Percentiles rank a stretch among this genome's conserved stretches.
Evolutionary conservation across 331 rosid species (phyloP).

Genomic region (Ulmus americana): DNA sequence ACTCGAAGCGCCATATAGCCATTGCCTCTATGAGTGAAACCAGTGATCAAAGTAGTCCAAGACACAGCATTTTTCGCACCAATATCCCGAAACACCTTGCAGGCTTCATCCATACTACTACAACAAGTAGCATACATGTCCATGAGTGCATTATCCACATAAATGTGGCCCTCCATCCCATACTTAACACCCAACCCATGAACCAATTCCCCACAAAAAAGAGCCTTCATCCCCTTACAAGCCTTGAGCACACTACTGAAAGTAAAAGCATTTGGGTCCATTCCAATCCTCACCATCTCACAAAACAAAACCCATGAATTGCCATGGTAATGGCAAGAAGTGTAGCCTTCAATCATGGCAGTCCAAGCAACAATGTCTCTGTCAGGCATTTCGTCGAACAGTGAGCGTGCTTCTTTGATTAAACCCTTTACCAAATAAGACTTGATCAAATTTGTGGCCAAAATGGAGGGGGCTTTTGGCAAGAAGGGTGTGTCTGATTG

Average conservation of each 20-base stretch:
- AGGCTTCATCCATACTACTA: slow-evolving; percentile 46
- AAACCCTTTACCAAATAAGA: slow-evolving; percentile 36
- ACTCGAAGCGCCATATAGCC: slow-evolving; percentile 49
- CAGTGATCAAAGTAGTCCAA: slow-evolving; percentile 78
- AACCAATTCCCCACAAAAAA: slow-evolving; percentile 41
- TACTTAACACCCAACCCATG: slow-evolving; percentile 53
- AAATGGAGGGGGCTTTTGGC: slow-evolving; percentile 29
- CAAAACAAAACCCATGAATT: slow-evolving; percentile 48
- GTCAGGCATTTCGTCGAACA: slow-evolving; percentile 73
- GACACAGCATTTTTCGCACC: slow-evolving; percentile 46
- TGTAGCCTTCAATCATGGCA: slow-evolving; percentile 59
- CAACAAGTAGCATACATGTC: slow-evolving; percentile 66
- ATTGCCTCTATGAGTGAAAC: slow-evolving; percentile 65
- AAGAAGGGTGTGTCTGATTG: slow-evolving; percentile 29
- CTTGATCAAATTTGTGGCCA: slow-evolving; percentile 50
- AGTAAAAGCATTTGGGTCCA: slow-evolving; percentile 54
- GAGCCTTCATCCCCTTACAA: slow-evolving; percentile 54
- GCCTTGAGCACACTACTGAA: slow-evolving; percentile 62
- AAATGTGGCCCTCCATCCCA: slow-evolving; percentile 47
- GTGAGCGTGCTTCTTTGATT: slow-evolving; percentile 41
- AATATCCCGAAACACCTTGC: slow-evolving; percentile 44
- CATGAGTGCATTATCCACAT: slow-evolving; percentile 65
- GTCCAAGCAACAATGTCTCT: slow-evolving; percentile 66
- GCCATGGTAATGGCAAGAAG: slow-evolving; percentile 38
- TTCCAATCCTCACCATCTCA: slow-evolving; percentile 44